Conservation (phyloP, 2,329 filamentous ascomycete genomes). For the Colletotrichum gloeosporioides region DNA sequence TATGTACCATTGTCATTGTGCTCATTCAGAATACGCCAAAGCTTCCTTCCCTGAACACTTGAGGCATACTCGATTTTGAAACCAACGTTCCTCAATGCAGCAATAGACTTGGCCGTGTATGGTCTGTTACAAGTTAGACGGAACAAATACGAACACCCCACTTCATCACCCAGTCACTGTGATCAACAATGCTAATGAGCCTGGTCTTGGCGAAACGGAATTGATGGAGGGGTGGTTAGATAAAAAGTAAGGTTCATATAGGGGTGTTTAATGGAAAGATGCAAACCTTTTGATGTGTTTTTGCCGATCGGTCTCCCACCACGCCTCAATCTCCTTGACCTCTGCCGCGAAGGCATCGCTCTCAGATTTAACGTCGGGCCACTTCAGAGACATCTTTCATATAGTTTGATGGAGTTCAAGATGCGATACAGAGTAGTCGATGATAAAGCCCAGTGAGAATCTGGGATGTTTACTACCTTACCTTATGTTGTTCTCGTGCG, state of each 20-base stretch:
- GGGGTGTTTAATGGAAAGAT: not conserved
- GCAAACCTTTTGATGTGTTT: not conserved
- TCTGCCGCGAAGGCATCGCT: not conserved
- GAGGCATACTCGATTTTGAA: constrained; percentile 33
- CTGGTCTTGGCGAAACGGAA: not conserved
- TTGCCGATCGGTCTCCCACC: not conserved
- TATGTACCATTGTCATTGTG: constrained; percentile 37
- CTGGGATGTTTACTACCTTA: not conserved
- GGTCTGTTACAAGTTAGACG: constrained; percentile 4
- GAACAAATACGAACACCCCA: not conserved
- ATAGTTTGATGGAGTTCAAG: accelerated
- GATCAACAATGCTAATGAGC: not conserved
- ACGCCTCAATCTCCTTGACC: not conserved
- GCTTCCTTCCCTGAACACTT: constrained; percentile 37
- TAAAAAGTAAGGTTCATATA: accelerated
- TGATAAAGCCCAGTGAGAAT: no score
- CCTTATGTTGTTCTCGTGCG: not conserved
- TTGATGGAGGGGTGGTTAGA: accelerated
- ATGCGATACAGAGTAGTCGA: not conserved
- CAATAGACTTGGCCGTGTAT: constrained; percentile 36
- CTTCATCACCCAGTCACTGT: not conserved
- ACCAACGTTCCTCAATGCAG: constrained; percentile 32
- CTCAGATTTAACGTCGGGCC: not conserved
- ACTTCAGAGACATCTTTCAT: not conserved
- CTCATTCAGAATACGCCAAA: constrained; percentile 38